A percentile compares a stretch with the other conserved stretches of the same genome.
These are phyloP conservation scores for Candida chilensis DNA, from an alignment of 805 yeast genomes.

Conservation along the genomic window DNA sequence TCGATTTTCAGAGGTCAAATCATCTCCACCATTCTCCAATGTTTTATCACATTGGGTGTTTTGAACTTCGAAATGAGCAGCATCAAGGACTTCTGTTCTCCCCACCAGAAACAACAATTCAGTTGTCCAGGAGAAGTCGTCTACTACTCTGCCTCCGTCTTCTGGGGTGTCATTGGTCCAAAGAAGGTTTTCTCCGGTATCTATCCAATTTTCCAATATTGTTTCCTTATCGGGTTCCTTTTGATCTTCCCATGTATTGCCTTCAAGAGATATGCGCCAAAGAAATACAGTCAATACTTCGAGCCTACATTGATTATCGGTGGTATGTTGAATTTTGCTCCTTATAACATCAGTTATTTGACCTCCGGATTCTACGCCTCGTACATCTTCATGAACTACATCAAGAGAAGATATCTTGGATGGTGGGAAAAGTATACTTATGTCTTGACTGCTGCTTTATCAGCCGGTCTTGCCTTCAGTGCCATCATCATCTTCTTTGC, in stretches of 20 bases:
- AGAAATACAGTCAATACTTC: slow-evolving; percentile 15
- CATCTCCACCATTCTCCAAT: slow-evolving; percentile 5
- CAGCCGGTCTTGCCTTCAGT: slow-evolving; percentile 35
- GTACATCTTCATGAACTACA: slow-evolving; percentile 27
- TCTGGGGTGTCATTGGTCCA: slow-evolving; percentile 51
- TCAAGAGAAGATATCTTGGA: slow-evolving; percentile 21
- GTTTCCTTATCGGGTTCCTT: slow-evolving; percentile 49
- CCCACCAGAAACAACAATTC: slow-evolving; percentile 16
- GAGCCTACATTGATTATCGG: slow-evolving; percentile 33
- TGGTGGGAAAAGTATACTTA: slow-evolving; percentile 41
- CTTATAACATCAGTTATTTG: slow-evolving; percentile 30
- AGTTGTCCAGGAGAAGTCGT: slow-evolving; percentile 11
- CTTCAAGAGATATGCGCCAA: slow-evolving; percentile 2
- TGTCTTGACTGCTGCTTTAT: slow-evolving; percentile 29
- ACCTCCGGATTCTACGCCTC: slow-evolving; percentile 32
- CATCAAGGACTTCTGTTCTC: slow-evolving; percentile 20
- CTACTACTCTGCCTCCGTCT: slow-evolving; percentile 31
- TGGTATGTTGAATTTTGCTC: slow-evolving; percentile 29
- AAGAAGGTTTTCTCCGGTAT: slow-evolving; percentile 44
- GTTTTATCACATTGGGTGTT: slow-evolving; percentile 28
- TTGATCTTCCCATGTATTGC: slow-evolving; percentile 9
- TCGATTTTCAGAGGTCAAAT: slow-evolving; percentile 20
- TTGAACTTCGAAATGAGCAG: slow-evolving; percentile 31
- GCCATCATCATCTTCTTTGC: slow-evolving; percentile 27
- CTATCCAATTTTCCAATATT: slow-evolving; percentile 55